Conservation (phyloP, 768 basidiomycete species). For the Russula ochroleuca region DNA sequence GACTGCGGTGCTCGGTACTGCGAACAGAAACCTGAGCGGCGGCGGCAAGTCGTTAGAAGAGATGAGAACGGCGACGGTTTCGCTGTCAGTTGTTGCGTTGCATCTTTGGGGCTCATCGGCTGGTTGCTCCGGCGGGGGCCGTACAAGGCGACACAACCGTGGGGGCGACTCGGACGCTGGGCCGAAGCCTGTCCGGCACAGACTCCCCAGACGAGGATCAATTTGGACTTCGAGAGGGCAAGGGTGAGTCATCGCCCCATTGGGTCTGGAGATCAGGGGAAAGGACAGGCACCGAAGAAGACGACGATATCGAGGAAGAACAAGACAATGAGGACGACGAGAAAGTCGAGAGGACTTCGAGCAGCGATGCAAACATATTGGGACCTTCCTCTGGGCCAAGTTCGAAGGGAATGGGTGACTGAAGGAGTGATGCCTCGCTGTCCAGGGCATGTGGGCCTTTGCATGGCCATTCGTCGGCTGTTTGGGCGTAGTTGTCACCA, state of each 20-base stretch:
- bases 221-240: constrained; percentile 14
- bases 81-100: too few relatives aligned
- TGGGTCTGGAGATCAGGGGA: constrained; percentile 24
- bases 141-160: too few relatives aligned
- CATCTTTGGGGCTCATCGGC: too few relatives aligned
- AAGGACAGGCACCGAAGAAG: constrained; percentile 28
- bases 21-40: too few relatives aligned
- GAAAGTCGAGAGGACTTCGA: constrained; percentile 31
- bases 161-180: too few relatives aligned
- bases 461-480: not conserved
- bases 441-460: constrained; percentile 19
- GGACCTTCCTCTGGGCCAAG: constrained; percentile 33
- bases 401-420: constrained; percentile 24
- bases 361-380: constrained; percentile 35
- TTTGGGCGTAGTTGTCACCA: constrained; percentile 3
- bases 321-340: constrained; percentile 36
- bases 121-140: too few relatives aligned
- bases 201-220: constrained; percentile 18
- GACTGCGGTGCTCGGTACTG: too few relatives aligned
- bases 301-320: constrained; percentile 32
- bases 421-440: constrained; percentile 4
- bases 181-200: too few relatives aligned
- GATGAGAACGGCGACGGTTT: too few relatives aligned
- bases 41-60: too few relatives aligned
- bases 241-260: constrained; percentile 12